Base-by-base conservation (phyloP, 352 stramenopile genomes). In the Phytophthora sp. region DNA sequence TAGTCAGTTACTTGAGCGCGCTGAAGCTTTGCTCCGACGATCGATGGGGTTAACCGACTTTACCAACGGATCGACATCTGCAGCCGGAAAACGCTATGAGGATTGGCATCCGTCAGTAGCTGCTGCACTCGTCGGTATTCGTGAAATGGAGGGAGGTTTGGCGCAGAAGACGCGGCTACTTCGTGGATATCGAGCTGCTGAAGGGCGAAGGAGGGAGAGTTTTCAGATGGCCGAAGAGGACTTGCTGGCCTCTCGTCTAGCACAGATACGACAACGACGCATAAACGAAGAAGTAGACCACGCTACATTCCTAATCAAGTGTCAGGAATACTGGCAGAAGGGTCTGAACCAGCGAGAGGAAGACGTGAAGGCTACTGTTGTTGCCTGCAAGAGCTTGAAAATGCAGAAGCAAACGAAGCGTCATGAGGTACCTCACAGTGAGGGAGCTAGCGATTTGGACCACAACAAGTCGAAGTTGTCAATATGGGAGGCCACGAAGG, bases 401-500 rank as follows among this genome's bases (percentile, higher is more conserved):
- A 66, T 26, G 18, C 51, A 73, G 0, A 46, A 65, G 24, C 58
- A 50, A 2, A 63, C 45, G 5, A 59, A 67, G 16, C 42, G 38
- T 16, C 35, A 36, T 4, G 74, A 74, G 13, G 53, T 57, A 4
- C 39, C 69, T n/a, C 42, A 69, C 29, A 61, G 46, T 20, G 61
- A 71, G 12, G 42, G 62, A 50, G 56, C 60, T 15, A 57, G 44
- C 13, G 73, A 82, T 8, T 30, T 50, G 13, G 49, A 79, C 1
- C 52, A 72, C 9, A 58, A 57, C 23, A 76, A 73, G 7, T 36
- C 64, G 2, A 90, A 86, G 24, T 31, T 90, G 11, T 89, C 81
- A 0, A 88, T 90, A 26, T 92, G 84, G 84, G 84, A 92, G 55
- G 81, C 84, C 7, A 72, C 77, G 1, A 82, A 77, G 46, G 84